Evolutionary conservation across 1,284 basidiomycete genomes (phyloP).

Genomic region (Cryptococcus floricola): DNA sequence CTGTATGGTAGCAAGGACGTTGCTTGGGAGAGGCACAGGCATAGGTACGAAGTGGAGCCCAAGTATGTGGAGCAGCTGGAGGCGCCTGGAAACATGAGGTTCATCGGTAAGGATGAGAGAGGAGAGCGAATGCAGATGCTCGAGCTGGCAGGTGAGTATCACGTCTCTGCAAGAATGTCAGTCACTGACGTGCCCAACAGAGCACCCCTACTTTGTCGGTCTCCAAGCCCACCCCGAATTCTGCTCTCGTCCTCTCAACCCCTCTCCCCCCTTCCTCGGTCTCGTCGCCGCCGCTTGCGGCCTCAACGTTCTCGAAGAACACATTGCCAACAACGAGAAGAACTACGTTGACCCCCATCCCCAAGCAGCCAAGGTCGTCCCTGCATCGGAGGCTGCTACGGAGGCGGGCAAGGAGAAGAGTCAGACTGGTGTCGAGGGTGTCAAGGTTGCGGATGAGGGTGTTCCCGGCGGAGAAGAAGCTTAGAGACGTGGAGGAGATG

Average conservation of each 20-base stretch:
- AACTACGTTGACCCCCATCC: conserved; percentile 56
- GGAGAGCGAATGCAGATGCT: conserved; percentile 97
- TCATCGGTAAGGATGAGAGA: conserved; percentile 90
- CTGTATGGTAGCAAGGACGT: conserved; percentile 80
- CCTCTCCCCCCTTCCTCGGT: conserved; percentile 94
- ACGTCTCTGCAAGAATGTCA: neutral
- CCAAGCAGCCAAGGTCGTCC: conserved; percentile 46
- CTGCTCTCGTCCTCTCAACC: conserved; percentile 97
- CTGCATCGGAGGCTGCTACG: conserved; percentile 42
- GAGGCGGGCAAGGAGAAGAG: conserved; percentile 37
- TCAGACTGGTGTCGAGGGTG: conserved; percentile 35
- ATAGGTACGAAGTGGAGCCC: conserved; percentile 97
- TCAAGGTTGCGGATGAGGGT: conserved; percentile 31
- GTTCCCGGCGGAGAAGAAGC: conserved; percentile 17
- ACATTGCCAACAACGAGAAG: conserved; percentile 63
- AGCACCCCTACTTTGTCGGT: conserved; percentile 92
- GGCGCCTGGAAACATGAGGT: conserved; percentile 64
- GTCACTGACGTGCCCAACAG: conserved; percentile 49
- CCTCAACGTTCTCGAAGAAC: conserved; percentile 62
- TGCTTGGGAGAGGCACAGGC: conserved; percentile 96
- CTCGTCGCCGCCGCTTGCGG: conserved; percentile 85
- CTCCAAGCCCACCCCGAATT: conserved; percentile 98
- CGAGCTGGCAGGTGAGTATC: conserved; percentile 69
- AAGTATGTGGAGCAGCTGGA: conserved; percentile 72
- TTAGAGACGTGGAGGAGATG: conserved; percentile 16